phyloP scores from a whole-genome alignment of 345 rosid genomes.

The Cardiospermum halicacabum region DNA sequence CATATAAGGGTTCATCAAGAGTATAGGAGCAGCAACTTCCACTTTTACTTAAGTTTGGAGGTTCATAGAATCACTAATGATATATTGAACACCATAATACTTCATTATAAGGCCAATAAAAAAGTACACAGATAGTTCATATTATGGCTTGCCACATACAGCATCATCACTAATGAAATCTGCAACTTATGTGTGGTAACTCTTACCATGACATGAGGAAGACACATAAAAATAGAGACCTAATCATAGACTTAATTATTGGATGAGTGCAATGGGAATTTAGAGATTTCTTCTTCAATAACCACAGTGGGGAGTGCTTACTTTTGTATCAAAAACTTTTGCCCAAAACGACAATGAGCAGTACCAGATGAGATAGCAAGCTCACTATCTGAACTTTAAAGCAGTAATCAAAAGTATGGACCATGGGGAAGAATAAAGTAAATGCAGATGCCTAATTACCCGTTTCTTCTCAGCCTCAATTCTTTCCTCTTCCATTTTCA shows the following conservation, averaged over 20 bases:
- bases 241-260: neutral
- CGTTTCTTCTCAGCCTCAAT: slow-evolving; percentile 88
- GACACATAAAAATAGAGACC: neutral
- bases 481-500: slow-evolving; percentile 77
- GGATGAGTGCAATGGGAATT: neutral
- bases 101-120: neutral
- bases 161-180: neutral
- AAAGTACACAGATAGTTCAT: neutral
- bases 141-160: neutral
- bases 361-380: neutral
- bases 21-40: neutral
- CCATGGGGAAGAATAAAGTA: neutral
- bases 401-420: neutral
- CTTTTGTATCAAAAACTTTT: slow-evolving; percentile 4
- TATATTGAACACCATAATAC: neutral
- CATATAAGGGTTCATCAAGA: neutral
- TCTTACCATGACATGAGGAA: neutral
- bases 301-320: neutral
- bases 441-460: slow-evolving; percentile 39
- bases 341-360: neutral
- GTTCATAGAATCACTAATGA: neutral
- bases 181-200: neutral
- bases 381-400: slow-evolving; percentile 11
- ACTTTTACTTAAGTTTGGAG: neutral
- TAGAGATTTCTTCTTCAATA: neutral